Conservation (phyloP, 306 rosid genomes). For the Lathyrus oleraceus region DNA sequence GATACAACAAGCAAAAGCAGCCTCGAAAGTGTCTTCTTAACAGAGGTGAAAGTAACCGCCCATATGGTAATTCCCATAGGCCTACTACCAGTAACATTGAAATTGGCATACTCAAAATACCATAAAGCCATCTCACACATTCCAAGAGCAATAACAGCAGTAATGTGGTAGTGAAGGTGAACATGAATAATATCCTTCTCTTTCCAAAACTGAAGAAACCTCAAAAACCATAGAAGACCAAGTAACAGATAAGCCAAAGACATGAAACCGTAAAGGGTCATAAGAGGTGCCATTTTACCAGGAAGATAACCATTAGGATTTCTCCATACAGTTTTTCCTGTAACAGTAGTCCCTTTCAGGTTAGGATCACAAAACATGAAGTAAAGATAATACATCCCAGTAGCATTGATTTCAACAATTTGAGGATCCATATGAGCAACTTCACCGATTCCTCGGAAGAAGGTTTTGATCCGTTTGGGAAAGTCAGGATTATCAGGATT, state of each 20-base stretch:
- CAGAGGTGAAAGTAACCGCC: conserved; percentile 85
- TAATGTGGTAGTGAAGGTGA: conserved; percentile 87
- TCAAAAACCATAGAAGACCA: conserved; percentile 79
- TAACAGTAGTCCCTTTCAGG: conserved; percentile 68
- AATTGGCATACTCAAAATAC: conserved; percentile 90
- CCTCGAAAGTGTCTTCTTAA: conserved; percentile 83
- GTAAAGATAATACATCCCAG: conserved; percentile 91
- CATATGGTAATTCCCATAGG: conserved; percentile 92
- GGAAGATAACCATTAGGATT: conserved; percentile 86
- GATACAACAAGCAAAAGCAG: conserved; percentile 88
- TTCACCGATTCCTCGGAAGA: conserved; percentile 54
- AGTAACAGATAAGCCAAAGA: conserved; percentile 77
- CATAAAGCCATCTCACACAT: conserved; percentile 97
- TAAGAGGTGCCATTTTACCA: conserved; percentile 86
- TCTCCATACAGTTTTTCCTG: conserved; percentile 85
- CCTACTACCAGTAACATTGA: conserved; percentile 82
- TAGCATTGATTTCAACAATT: conserved; percentile 49
- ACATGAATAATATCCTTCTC: conserved; percentile 80
- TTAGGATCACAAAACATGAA: conserved; percentile 79
- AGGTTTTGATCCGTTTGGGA: conserved; percentile 67
- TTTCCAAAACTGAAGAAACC: conserved; percentile 85
- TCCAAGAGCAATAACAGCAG: conserved; percentile 85
- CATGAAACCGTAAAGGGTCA: conserved; percentile 81
- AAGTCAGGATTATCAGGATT: conserved; percentile 47
- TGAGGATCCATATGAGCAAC: conserved; percentile 42